Percentiles rank a stretch among this genome's conserved stretches.
Conservation (phyloP, 2,329 filamentous ascomycete species). For the Parasarocladium wereldwijsianum region DNA sequence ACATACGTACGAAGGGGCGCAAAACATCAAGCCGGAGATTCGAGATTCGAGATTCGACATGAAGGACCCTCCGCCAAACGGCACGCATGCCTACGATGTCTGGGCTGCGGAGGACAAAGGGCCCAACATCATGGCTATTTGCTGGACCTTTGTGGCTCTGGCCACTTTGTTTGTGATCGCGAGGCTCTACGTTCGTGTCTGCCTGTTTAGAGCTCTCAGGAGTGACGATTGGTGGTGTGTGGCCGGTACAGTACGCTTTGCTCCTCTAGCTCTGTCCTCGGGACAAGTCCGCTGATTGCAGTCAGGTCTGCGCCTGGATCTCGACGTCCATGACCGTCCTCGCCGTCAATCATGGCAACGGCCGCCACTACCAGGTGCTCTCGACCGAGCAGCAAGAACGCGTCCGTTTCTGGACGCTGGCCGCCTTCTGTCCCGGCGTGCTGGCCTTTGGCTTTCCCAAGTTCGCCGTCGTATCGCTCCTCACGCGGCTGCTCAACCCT, state of each 20-base stretch:
- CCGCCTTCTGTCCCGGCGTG: conserved; percentile 21
- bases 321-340: conserved; percentile 19
- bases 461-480: conserved; percentile 23
- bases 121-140: conserved; percentile 7
- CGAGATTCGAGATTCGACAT: conserved; percentile 1
- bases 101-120: conserved; percentile 9
- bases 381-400: conserved; percentile 12
- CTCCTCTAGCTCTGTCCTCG: not conserved
- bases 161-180: conserved; percentile 7
- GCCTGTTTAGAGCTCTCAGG: conserved; percentile 7
- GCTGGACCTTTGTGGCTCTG: conserved; percentile 9
- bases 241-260: conserved; percentile 2
- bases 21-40: too few species aligned
- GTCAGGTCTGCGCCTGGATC: conserved; percentile 16
- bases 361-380: conserved; percentile 21
- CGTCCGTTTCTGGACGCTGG: conserved; percentile 20
- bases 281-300: not conserved
- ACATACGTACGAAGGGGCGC: too few species aligned
- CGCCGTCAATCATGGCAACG: conserved; percentile 22
- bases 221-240: conserved; percentile 9
- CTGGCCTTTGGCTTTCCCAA: conserved; percentile 25
- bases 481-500: conserved; percentile 23
- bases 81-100: conserved; percentile 5
- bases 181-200: conserved; percentile 8
- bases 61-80: conserved; percentile 9